A percentile compares a stretch with the other conserved stretches of the same genome.
Conservation (phyloP, 345 rosid species). For the Populus pruinosa region DNA sequence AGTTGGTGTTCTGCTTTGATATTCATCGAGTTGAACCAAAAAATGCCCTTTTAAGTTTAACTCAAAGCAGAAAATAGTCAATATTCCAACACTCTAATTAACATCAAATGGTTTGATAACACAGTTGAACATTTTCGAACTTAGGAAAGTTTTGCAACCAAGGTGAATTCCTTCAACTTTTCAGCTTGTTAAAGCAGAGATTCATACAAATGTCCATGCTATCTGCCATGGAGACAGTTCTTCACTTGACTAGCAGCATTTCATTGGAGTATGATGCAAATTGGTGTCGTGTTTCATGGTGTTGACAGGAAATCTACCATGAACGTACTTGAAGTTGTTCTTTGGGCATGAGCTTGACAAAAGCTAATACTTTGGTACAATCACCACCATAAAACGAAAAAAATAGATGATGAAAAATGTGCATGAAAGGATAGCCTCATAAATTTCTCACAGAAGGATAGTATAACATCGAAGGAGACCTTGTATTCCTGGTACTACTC, state of each 20-base stretch:
- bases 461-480: neutral
- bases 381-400: neutral
- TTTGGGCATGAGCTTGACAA: neutral
- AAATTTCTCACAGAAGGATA: neutral
- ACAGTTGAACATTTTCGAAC: neutral
- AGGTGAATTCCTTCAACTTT: neutral
- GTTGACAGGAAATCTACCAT: neutral
- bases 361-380: too few relatives aligned
- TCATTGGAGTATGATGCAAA: neutral
- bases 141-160: neutral
- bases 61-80: neutral
- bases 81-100: neutral
- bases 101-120: neutral
- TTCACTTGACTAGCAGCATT: neutral
- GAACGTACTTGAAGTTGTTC: neutral
- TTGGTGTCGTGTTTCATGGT: neutral
- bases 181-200: neutral
- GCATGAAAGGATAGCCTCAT: neutral
- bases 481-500: neutral
- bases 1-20: neutral
- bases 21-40: neutral
- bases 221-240: neutral
- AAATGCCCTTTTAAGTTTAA: neutral
- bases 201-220: neutral
- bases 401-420: neutral